Conservation (phyloP, 2,329 filamentous ascomycete species). For the Trichoderma breve region DNA sequence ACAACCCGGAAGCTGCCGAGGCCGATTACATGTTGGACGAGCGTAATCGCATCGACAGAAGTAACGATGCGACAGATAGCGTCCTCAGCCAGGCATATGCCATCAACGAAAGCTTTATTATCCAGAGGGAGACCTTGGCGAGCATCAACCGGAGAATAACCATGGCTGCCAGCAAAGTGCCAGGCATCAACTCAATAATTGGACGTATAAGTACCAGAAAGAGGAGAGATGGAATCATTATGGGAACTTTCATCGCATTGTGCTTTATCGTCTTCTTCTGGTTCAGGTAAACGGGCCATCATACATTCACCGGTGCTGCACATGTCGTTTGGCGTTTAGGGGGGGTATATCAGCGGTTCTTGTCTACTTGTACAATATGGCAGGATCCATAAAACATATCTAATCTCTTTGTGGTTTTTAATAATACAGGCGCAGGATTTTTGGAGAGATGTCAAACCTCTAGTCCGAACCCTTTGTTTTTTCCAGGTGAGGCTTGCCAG, state of each 20-base stretch:
- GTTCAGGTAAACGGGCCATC: slow-evolving; percentile 56
- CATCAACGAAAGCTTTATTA: slow-evolving; percentile 84
- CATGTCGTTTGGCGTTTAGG: slow-evolving; percentile 33
- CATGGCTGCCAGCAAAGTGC: slow-evolving; percentile 83
- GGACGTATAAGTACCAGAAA: slow-evolving; percentile 91
- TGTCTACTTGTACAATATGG: slow-evolving; percentile 36
- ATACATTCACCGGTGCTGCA: slow-evolving; percentile 22
- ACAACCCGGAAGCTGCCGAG: slow-evolving; percentile 78
- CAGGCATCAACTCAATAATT: slow-evolving; percentile 89
- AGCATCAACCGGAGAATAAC: slow-evolving; percentile 91
- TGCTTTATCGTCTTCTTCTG: slow-evolving; percentile 87
- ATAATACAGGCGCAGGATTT: slow-evolving; percentile 24
- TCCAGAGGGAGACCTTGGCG: slow-evolving; percentile 83
- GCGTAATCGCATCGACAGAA: slow-evolving; percentile 79
- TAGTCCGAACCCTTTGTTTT: slow-evolving; percentile 28
- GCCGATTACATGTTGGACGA: slow-evolving; percentile 98
- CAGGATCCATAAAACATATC: slow-evolving; percentile 19
- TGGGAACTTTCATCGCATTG: slow-evolving; percentile 86
- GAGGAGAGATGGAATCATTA: slow-evolving; percentile 88
- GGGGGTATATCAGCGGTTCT: slow-evolving; percentile 39
- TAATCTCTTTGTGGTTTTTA: neutral
- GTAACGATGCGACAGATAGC: slow-evolving; percentile 82
- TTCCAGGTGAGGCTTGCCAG: slow-evolving; percentile 33
- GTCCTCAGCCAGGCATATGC: slow-evolving; percentile 95
- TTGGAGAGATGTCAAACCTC: slow-evolving; percentile 21